Evolutionary conservation across 768 basidiomycete species (phyloP).

Genomic region (Dioszegia hungarica): DNA sequence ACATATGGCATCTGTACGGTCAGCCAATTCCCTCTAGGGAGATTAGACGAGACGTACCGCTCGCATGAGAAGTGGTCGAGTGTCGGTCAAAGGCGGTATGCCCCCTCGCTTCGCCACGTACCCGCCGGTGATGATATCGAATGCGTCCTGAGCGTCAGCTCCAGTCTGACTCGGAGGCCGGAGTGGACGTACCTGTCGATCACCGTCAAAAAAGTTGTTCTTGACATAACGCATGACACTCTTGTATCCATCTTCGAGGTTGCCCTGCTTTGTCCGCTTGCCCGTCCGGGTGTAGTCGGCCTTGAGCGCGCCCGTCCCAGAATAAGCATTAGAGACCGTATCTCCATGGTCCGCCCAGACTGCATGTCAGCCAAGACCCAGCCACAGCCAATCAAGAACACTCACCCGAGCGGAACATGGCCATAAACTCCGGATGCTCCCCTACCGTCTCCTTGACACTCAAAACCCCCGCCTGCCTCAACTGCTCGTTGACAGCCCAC

Average conservation of each 20-base stretch:
- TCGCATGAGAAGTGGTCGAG: conserved; percentile 73
- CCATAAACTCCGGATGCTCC: conserved; percentile 71
- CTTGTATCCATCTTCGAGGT: conserved; percentile 79
- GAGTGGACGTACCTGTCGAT: conserved; percentile 62
- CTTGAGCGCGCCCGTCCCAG: conserved; percentile 91
- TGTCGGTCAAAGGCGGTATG: conserved; percentile 68
- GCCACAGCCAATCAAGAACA: conserved; percentile 10
- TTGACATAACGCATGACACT: conserved; percentile 77
- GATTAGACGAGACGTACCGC: conserved; percentile 57
- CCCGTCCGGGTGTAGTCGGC: conserved; percentile 95
- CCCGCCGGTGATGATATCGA: conserved; percentile 84
- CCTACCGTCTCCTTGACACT: conserved; percentile 68
- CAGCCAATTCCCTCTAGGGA: background rate
- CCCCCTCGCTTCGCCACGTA: conserved; percentile 79
- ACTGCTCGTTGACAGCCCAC: conserved; percentile 72
- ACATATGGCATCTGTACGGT: conserved; percentile 70
- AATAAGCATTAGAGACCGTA: conserved; percentile 80
- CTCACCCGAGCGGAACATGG: conserved; percentile 83
- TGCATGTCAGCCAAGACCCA: conserved; percentile 46
- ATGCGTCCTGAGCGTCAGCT: conserved; percentile 64
- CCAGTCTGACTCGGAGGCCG: background rate
- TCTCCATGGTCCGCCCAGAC: conserved; percentile 99
- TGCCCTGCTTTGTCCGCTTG: conserved; percentile 73
- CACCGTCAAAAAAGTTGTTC: conserved; percentile 95
- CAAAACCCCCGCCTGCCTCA: conserved; percentile 68